phyloP scores from a whole-genome alignment of 169 alveolate species.

The Babesia bigemina region DNA sequence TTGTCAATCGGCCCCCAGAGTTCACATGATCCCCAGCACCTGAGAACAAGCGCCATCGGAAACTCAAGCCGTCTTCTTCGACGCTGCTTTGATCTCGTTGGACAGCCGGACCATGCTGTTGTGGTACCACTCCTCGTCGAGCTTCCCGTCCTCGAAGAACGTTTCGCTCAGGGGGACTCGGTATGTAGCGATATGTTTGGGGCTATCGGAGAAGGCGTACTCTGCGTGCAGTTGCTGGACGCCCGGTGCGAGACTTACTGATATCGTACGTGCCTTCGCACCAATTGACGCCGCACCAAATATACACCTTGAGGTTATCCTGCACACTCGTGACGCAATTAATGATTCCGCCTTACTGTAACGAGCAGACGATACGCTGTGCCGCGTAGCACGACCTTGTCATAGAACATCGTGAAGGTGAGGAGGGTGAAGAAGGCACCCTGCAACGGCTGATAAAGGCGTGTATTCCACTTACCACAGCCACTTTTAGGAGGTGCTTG shows the following conservation, averaged over 20 bases:
- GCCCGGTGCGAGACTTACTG: constrained; percentile 8
- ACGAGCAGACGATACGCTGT: constrained; percentile 10
- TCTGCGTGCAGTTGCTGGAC: not conserved
- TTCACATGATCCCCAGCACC: constrained; percentile 13
- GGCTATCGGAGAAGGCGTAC: constrained; percentile 9
- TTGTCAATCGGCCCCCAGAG: not conserved
- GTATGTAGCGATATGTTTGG: not conserved
- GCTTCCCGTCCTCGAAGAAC: constrained; percentile 52
- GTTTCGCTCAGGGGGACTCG: constrained; percentile 50
- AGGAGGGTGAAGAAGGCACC: constrained; percentile 29
- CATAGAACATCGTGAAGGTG: constrained; percentile 27
- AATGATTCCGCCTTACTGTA: constrained; percentile 2
- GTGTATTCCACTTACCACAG: constrained; percentile 32
- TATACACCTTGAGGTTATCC: constrained; percentile 27
- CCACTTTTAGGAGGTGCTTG: constrained; percentile 8
- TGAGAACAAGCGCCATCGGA: constrained; percentile 42
- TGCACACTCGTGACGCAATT: not conserved
- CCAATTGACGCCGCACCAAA: constrained; percentile 56
- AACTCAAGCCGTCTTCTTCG: constrained; percentile 28
- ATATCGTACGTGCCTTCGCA: constrained; percentile 51
- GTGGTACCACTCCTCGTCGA: constrained; percentile 45
- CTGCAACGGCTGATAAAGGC: not conserved
- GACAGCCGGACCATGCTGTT: constrained; percentile 30
- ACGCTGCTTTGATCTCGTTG: constrained; percentile 17
- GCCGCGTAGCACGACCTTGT: constrained; percentile 36